Conservation (phyloP, 345 rosid species). For the Ceriops tagal region DNA sequence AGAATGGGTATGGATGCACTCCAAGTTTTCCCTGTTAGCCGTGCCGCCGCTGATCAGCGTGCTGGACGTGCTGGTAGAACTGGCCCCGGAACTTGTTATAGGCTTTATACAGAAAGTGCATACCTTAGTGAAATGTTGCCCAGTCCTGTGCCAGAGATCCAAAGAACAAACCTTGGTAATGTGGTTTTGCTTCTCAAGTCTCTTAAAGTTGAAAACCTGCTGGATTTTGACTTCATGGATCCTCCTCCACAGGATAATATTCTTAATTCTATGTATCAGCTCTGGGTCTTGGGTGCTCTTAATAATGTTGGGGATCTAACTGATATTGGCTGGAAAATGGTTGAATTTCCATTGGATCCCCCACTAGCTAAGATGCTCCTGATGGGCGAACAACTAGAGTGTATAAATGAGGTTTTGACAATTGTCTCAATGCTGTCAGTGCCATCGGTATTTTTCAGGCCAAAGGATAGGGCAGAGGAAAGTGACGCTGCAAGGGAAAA, state of each 20-base stretch:
- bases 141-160: constrained; percentile 97
- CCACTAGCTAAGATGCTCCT: constrained; percentile 98
- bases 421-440: constrained; percentile 99
- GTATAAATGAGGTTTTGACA: constrained; percentile 88
- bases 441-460: constrained; percentile 95
- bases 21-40: constrained; percentile 93
- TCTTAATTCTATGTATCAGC: constrained; percentile 95
- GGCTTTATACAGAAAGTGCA: constrained; percentile 90
- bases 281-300: constrained; percentile 96
- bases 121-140: constrained; percentile 81
- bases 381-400: constrained; percentile 78
- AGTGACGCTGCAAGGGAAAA: constrained; percentile 92
- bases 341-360: constrained; percentile 95
- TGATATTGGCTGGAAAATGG: constrained; percentile 97
- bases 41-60: constrained; percentile 96
- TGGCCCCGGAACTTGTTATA: constrained; percentile 95
- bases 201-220: constrained; percentile 76
- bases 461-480: constrained; percentile 93
- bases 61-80: constrained; percentile 99
- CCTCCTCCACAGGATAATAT: constrained; percentile 99
- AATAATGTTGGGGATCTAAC: constrained; percentile 86
- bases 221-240: constrained; percentile 98
- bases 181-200: constrained; percentile 94
- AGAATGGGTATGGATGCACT: constrained; percentile 99
- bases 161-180: constrained; percentile 93